A percentile compares a stretch with the other conserved stretches of the same genome.
Evolutionary conservation across 2,329 filamentous ascomycete genomes (phyloP).

Genomic region (Fusarium goolgardi): DNA sequence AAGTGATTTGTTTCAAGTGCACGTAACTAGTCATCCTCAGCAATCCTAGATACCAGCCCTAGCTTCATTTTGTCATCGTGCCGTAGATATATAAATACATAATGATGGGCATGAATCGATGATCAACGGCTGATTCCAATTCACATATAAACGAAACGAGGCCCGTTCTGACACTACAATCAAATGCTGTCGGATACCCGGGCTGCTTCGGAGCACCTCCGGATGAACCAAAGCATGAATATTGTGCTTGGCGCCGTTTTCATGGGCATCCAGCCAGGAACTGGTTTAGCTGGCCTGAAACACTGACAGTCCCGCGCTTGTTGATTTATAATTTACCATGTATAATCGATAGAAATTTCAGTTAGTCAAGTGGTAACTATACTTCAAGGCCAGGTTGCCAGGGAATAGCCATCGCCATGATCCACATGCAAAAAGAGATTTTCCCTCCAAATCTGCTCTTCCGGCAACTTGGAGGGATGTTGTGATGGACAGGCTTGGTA

Average conservation of each 20-base stretch:
- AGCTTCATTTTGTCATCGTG: background rate
- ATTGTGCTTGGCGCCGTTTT: constrained; percentile 1
- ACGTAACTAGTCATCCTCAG: background rate
- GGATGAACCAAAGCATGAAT: background rate
- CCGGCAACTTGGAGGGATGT: background rate
- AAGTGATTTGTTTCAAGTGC: background rate
- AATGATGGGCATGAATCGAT: background rate
- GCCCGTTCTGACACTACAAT: background rate
- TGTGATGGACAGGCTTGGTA: background rate
- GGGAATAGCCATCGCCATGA: background rate
- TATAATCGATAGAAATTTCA: constrained; percentile 7
- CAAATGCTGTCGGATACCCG: background rate
- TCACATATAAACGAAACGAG: background rate
- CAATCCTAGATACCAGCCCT: background rate
- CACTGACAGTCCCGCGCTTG: background rate
- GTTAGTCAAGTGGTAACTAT: background rate
- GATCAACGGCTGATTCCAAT: background rate
- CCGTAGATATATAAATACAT: background rate
- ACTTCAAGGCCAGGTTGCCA: background rate
- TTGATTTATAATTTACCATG: background rate
- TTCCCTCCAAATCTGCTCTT: background rate
- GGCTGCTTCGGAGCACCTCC: constrained; percentile 22
- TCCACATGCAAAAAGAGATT: constrained; percentile 10
- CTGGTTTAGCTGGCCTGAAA: background rate
- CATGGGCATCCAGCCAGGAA: constrained; percentile 2